Evolutionary conservation across 768 basidiomycete species (phyloP).

Genomic region (Hericium coralloides): DNA sequence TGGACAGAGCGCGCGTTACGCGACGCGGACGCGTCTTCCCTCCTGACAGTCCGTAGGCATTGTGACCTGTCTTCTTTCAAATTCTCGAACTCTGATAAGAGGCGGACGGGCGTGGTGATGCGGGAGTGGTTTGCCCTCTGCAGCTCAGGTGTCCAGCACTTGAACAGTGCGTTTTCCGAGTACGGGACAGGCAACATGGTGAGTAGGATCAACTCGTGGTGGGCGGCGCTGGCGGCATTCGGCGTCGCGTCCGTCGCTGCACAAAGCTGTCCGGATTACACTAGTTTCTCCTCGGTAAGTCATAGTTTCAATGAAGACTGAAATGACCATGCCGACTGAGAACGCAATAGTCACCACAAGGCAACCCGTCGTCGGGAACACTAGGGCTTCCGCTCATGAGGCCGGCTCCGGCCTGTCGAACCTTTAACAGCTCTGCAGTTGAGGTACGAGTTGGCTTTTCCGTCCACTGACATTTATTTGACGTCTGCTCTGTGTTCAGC

Average conservation of each 20-base stretch:
- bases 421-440: conserved; percentile 67
- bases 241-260: conserved; percentile 17
- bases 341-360: conserved; percentile 43
- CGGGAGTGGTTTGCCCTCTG: too few species aligned
- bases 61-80: not conserved
- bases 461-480: not conserved
- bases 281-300: conserved; percentile 46
- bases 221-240: conserved; percentile 15
- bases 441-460: conserved; percentile 35
- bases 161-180: conserved; percentile 2
- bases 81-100: not conserved
- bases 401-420: conserved; percentile 58
- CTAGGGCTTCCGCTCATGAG: conserved; percentile 66
- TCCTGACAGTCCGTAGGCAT: not conserved
- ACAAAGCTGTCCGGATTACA: conserved; percentile 50
- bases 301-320: conserved; percentile 12
- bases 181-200: conserved; percentile 13
- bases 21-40: not conserved
- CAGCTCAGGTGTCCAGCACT: not conserved
- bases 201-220: conserved; percentile 14
- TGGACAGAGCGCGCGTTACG: not conserved
- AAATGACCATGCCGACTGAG: not conserved
- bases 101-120: not conserved
- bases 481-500: conserved; percentile 28
- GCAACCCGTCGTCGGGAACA: conserved; percentile 48